Percentiles rank a stretch among this genome's conserved stretches.
These are phyloP conservation scores for Trypanosoma boissoni DNA, from an alignment of 208 protist species.

Conservation along the genomic window DNA sequence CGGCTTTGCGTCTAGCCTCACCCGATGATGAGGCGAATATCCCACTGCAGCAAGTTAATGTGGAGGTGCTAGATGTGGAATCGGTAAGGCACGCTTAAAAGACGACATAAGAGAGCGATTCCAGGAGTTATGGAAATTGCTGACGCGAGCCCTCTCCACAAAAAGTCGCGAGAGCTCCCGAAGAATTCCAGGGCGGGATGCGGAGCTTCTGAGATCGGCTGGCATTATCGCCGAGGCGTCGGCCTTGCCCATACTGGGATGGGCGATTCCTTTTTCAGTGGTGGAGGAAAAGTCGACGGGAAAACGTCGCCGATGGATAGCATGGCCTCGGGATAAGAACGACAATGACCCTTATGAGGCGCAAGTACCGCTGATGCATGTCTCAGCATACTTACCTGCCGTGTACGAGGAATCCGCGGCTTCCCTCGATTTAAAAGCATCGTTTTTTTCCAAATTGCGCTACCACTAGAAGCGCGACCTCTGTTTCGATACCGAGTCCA, in stretches of 20 bases:
- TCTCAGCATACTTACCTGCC: background rate
- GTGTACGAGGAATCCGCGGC: background rate
- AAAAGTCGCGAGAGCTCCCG: background rate
- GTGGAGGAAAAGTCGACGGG: background rate
- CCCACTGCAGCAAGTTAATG: background rate
- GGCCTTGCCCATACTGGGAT: background rate
- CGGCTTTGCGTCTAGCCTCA: background rate
- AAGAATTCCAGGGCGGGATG: background rate
- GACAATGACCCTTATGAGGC: constrained; percentile 2
- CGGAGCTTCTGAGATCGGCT: background rate
- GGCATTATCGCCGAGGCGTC: background rate
- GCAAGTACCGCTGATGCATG: background rate
- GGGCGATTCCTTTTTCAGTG: background rate
- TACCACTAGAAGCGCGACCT: background rate
- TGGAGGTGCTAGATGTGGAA: background rate
- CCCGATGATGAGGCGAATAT: background rate
- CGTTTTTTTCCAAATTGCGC: background rate
- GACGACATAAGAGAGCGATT: background rate
- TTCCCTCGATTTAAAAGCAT: background rate
- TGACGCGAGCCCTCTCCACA: background rate
- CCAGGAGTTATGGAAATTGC: background rate
- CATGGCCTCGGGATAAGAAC: constrained; percentile 3
- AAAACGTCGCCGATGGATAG: background rate
- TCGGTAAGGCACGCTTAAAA: background rate
- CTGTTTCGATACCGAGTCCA: background rate